Percentiles rank a stretch among this genome's conserved stretches.
Conservation (phyloP, 2,329 filamentous ascomycete species). For the Alternaria arbusti region DNA sequence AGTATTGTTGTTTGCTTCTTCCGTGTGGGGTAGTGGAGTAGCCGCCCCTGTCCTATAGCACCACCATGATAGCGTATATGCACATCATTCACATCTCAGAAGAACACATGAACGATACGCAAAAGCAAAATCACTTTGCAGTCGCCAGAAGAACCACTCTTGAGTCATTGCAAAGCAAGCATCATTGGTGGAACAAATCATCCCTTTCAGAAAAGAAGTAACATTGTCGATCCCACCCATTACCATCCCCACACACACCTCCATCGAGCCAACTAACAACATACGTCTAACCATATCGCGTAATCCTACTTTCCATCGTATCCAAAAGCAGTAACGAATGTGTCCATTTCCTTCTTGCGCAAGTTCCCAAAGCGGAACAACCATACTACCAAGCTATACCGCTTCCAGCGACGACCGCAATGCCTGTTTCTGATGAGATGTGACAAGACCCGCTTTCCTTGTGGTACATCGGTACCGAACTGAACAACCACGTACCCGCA, state of each 20-base stretch:
- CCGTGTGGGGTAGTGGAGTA: neutral
- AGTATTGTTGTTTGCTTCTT: neutral
- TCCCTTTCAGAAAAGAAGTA: neutral
- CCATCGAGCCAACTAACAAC: neutral
- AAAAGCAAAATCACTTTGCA: neutral
- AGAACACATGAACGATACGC: neutral
- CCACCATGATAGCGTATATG: neutral
- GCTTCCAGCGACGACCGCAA: neutral
- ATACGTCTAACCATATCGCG: neutral
- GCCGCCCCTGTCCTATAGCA: neutral
- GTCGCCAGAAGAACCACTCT: neutral
- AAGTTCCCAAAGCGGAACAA: neutral
- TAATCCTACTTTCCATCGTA: neutral
- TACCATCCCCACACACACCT: neutral
- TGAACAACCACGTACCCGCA: neutral
- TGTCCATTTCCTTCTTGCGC: neutral
- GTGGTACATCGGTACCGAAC: neutral
- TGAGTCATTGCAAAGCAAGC: neutral
- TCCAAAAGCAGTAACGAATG: neutral
- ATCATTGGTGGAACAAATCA: neutral
- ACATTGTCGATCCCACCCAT: neutral
- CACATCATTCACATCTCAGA: neutral
- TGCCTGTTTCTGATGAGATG: neutral
- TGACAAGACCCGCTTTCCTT: conserved; percentile 2
- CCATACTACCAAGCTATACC: neutral